phyloP scores from a whole-genome alignment of 805 yeast species.

The Pichia ethanolica region DNA sequence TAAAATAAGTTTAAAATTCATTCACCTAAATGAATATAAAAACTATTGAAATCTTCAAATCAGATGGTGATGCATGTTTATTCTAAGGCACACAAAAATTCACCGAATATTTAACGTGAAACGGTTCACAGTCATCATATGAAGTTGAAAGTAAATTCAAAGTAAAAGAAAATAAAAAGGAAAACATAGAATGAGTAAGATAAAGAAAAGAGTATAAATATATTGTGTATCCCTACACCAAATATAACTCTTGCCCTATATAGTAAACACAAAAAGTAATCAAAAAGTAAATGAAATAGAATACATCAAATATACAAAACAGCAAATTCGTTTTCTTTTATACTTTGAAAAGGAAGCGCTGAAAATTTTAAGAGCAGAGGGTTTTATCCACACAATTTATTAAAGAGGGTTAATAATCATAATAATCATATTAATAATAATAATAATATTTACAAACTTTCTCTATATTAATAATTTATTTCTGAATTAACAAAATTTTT shows the following conservation, averaged over 20 bases:
- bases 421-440: too few species aligned
- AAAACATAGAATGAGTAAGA: not conserved
- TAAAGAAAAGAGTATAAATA: not conserved
- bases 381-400: not conserved
- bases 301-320: too few species aligned
- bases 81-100: conserved; percentile 64
- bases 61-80: conserved; percentile 98
- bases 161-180: not conserved
- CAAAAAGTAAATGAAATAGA: too few species aligned
- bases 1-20: not conserved
- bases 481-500: not conserved
- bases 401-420: too few species aligned
- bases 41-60: conserved; percentile 20
- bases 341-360: not conserved
- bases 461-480: not conserved
- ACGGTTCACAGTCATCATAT: conserved; percentile 31
- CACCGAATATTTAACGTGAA: conserved; percentile 28
- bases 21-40: not conserved
- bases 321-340: not conserved
- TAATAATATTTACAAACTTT: too few species aligned
- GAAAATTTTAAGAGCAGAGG: not conserved
- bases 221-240: conserved; percentile 2
- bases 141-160: conserved; percentile 3
- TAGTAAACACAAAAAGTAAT: not conserved
- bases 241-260: not conserved